These are phyloP conservation scores for Articulospora tetracladia DNA, from an alignment of 495 filamentous ascomycete genomes.

Conservation along the genomic window DNA sequence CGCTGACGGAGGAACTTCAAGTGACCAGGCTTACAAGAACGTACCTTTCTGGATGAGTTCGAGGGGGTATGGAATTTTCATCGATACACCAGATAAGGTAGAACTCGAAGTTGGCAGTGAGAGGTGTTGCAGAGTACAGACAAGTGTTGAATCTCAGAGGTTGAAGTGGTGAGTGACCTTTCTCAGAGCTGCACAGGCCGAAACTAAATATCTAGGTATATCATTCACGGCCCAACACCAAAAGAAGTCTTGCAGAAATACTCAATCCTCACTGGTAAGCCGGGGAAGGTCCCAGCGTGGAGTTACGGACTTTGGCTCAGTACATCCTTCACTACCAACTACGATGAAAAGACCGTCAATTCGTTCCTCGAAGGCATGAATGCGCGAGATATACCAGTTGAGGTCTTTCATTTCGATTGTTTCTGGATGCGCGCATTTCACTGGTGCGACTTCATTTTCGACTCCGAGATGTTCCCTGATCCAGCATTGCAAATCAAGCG, in stretches of 20 bases:
- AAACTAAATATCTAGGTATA: constrained; percentile 34
- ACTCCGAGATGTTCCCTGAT: constrained; percentile 64
- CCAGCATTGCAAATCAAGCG: constrained; percentile 58
- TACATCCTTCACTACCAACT: constrained; percentile 67
- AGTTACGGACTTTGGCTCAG: constrained; percentile 69
- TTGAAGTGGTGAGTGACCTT: constrained; percentile 37
- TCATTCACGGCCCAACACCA: constrained; percentile 63
- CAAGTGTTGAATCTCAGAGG: constrained; percentile 57
- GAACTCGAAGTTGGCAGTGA: constrained; percentile 67
- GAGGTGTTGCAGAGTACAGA: constrained; percentile 59
- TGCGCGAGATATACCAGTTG: constrained; percentile 58
- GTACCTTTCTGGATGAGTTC: constrained; percentile 68
- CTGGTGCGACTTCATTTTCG: constrained; percentile 74
- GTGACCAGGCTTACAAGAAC: constrained; percentile 72
- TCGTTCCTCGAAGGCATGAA: constrained; percentile 66
- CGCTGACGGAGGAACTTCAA: constrained; percentile 66
- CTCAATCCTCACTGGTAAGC: constrained; percentile 55
- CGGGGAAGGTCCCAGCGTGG: constrained; percentile 61
- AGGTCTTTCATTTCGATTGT: constrained; percentile 70
- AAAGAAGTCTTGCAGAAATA: constrained; percentile 65
- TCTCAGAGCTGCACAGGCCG: constrained; percentile 26
- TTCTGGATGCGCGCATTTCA: constrained; percentile 65
- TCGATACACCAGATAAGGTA: constrained; percentile 55
- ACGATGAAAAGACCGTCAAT: constrained; percentile 63
- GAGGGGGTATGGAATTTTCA: constrained; percentile 67